A percentile compares a stretch with the other conserved stretches of the same genome.
These are phyloP conservation scores for Oemleria cerasiformis DNA, from an alignment of 306 rosid species.

Conservation along the genomic window DNA sequence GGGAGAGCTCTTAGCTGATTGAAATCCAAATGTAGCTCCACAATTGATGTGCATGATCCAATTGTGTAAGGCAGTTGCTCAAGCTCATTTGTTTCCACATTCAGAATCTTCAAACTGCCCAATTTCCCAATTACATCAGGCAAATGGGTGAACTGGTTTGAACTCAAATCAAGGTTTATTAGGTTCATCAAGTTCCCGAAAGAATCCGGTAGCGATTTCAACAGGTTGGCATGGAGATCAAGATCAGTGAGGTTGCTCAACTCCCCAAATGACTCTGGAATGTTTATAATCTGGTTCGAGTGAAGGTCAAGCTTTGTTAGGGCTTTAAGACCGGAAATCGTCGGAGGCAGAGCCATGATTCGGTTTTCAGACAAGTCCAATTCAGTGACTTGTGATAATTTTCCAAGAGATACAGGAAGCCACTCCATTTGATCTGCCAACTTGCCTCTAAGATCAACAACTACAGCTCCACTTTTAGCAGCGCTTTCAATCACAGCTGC, in stretches of 20 bases:
- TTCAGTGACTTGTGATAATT: slow-evolving; percentile 56
- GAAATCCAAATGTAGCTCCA: slow-evolving; percentile 64
- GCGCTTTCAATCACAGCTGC: slow-evolving; percentile 75
- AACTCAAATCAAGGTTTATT: slow-evolving; percentile 65
- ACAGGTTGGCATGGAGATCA: slow-evolving; percentile 70
- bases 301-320: slow-evolving; percentile 77
- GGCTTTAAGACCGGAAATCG: slow-evolving; percentile 60
- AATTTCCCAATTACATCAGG: slow-evolving; percentile 65
- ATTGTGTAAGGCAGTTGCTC: slow-evolving; percentile 78
- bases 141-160: slow-evolving; percentile 58
- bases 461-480: slow-evolving; percentile 51
- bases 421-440: slow-evolving; percentile 77
- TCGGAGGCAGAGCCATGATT: slow-evolving; percentile 83
- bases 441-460: slow-evolving; percentile 73
- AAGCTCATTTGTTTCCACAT: slow-evolving; percentile 67
- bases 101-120: slow-evolving; percentile 57
- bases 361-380: slow-evolving; percentile 77
- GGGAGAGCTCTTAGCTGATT: slow-evolving; percentile 82
- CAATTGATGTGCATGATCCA: slow-evolving; percentile 63
- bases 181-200: slow-evolving; percentile 66
- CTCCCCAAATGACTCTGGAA: slow-evolving; percentile 81
- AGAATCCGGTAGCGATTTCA: slow-evolving; percentile 70
- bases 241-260: slow-evolving; percentile 64
- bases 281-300: slow-evolving; percentile 82
- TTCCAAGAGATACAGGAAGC: slow-evolving; percentile 88